Evolutionary conservation across 805 yeast species (phyloP), one percentile per base, ranked within the genome.

Genomic region (Metschnikowia bowlesiae): DNA sequence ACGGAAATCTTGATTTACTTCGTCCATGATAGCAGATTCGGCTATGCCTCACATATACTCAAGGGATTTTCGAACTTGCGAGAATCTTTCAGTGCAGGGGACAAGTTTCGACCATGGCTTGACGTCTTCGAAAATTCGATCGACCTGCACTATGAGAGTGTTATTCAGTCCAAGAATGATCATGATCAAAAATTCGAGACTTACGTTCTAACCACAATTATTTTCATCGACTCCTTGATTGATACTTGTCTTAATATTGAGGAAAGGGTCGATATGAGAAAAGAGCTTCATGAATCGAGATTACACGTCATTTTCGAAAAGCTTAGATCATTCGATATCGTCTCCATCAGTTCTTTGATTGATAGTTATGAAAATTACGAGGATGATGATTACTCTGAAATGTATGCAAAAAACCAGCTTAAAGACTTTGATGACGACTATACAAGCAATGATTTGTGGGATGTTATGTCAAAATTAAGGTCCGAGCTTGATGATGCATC

Each of bases 1-100:
- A 69, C 77, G 1, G 77, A 74, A 54, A 68, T 74, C 6, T 58
- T 74, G 49, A 68, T 73, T n/a, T 72, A 69, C 55, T 55, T 73
- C 18, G 52, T 57, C 13, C 66, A 68, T 40, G 42, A 40, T 31
- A 37, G 49, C 11, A 46, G 37, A 13, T 53, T 53, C 16, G 63
- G 66, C 39, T 61, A 61, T 39, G 48, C 67, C 8, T 61, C 63
- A 1, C 54, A 56, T 13, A 63, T 69, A 2, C 51, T 72, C 30
- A 73, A 68, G 2, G 62, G 70, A 10, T 60, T 74, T 62, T 56
- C 55, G 1, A 49, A 58, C 2, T 58, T 74, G 18, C 76, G 70
- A 50, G 75, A 71, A 49, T 53, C 59, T 10, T 48, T 63, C 18
- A 74, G 75, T 1, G 74, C 69, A 31, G 64, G 53, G 51, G 67